Evolutionary conservation across 2,329 filamentous ascomycete species (phyloP).

Genomic region (Sordariomycetes sp.): DNA sequence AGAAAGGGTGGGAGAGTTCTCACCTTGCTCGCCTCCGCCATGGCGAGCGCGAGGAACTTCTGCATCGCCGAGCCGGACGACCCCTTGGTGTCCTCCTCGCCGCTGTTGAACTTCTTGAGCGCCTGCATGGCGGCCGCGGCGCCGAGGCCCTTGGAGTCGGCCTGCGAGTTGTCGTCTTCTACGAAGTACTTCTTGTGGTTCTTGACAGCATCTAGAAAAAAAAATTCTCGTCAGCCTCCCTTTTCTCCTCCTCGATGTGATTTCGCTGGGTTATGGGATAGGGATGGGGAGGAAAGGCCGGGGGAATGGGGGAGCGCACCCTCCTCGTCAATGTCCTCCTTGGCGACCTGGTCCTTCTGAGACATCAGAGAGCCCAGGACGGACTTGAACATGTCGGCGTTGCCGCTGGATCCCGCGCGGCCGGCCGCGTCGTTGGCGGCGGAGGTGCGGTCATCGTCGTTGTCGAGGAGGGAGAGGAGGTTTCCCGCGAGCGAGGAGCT

Average conservation of each 20-base stretch:
- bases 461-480: conserved; percentile 14
- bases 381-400: conserved; percentile 32
- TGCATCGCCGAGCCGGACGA: conserved; percentile 38
- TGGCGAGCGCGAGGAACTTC: conserved; percentile 71
- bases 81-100: conserved; percentile 21
- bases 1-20: conserved; percentile 5
- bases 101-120: conserved; percentile 62
- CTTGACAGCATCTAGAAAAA: conserved; percentile 55
- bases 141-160: conserved; percentile 44
- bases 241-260: background rate
- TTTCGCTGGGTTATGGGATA: too few relatives aligned
- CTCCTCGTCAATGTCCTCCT: conserved; percentile 35
- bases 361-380: conserved; percentile 32
- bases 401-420: conserved; percentile 30
- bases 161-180: conserved; percentile 26
- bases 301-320: conserved; percentile 18
- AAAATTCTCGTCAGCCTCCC: background rate
- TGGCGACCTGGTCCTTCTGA: conserved; percentile 33
- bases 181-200: conserved; percentile 68
- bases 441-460: conserved; percentile 32
- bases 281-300: too few relatives aligned
- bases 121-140: conserved; percentile 70
- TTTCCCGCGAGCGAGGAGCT: conserved; percentile 6
- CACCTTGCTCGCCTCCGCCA: conserved; percentile 76
- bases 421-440: conserved; percentile 33